phyloP scores from a whole-genome alignment of 768 basidiomycete genomes.

The Favolaschia claudopus region DNA sequence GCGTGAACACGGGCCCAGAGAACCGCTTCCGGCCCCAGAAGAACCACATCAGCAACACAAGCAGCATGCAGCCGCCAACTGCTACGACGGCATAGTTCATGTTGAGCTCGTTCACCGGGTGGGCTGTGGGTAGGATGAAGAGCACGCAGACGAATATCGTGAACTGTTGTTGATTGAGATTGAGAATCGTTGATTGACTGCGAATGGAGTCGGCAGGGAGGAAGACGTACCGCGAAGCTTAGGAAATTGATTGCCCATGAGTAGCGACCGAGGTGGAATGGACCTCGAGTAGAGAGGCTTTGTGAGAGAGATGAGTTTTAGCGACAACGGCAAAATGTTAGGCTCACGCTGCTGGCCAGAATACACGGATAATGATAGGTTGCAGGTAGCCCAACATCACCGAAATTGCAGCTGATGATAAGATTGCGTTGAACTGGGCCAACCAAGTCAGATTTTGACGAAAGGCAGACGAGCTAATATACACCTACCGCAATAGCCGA shows the following conservation, averaged over 20 bases:
- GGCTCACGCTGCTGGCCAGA: constrained; percentile 60
- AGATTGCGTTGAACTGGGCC: constrained; percentile 60
- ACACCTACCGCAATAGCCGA: constrained; percentile 58
- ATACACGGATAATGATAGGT: constrained; percentile 63
- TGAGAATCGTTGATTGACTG: neutral
- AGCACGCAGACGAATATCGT: constrained; percentile 59
- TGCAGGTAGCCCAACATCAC: constrained; percentile 67
- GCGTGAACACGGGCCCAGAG: constrained; percentile 53
- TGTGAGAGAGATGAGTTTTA: neutral
- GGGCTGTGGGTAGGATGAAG: constrained; percentile 63
- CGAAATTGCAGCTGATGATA: constrained; percentile 63
- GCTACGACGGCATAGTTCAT: constrained; percentile 69
- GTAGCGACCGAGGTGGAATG: constrained; percentile 60
- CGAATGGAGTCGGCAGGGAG: neutral
- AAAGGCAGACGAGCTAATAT: neutral
- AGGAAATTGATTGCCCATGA: constrained; percentile 60
- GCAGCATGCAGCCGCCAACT: constrained; percentile 51
- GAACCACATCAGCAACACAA: constrained; percentile 56
- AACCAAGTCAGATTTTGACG: neutral
- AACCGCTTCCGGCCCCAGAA: constrained; percentile 57
- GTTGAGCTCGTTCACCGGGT: constrained; percentile 54
- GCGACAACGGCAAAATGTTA: constrained; percentile 1
- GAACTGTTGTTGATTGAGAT: constrained; percentile 45
- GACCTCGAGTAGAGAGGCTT: constrained; percentile 55
- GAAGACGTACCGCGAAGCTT: constrained; percentile 50